Percentiles rank a stretch among this genome's conserved stretches.
Evolutionary conservation across 2,329 filamentous ascomycete genomes (phyloP).

Genomic region (Aspergillus ustus): DNA sequence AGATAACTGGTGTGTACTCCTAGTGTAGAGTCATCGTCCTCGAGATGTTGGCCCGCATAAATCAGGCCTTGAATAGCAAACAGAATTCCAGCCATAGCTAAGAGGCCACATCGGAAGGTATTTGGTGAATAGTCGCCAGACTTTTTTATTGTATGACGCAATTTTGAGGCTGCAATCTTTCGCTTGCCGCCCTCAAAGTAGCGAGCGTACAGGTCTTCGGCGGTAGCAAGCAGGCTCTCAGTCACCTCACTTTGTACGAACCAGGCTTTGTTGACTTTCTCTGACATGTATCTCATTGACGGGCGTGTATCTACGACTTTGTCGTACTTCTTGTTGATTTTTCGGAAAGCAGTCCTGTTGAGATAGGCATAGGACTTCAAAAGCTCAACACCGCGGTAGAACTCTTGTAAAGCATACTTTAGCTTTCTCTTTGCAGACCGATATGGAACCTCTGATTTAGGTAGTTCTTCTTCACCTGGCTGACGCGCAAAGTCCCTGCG

Average conservation of each 20-base stretch:
- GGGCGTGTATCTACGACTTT: constrained; percentile 82
- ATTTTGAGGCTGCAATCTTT: constrained; percentile 86
- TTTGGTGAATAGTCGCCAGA: constrained; percentile 62
- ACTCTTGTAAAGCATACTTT: constrained; percentile 88
- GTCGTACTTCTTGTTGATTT: constrained; percentile 99
- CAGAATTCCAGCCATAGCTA: constrained; percentile 70
- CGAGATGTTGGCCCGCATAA: constrained; percentile 60
- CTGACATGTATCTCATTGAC: constrained; percentile 79
- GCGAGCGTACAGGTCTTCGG: constrained; percentile 89
- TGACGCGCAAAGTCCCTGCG: constrained; percentile 57
- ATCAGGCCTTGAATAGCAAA: constrained; percentile 70
- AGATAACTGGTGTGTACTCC: constrained; percentile 67
- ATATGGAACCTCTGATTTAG: constrained; percentile 71
- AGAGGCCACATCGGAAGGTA: constrained; percentile 65
- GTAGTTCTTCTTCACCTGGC: constrained; percentile 44
- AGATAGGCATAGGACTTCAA: constrained; percentile 89
- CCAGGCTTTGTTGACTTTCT: constrained; percentile 87
- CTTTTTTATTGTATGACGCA: constrained; percentile 71
- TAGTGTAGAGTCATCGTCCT: constrained; percentile 54
- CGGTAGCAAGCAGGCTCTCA: constrained; percentile 76
- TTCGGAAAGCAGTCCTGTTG: constrained; percentile 91
- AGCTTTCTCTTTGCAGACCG: constrained; percentile 87
- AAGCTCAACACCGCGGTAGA: constrained; percentile 87
- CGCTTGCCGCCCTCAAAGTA: constrained; percentile 95
- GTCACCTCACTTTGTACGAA: constrained; percentile 89